Percentiles rank a stretch among this genome's conserved stretches.
Conservation (phyloP, 805 yeast genomes). For the Saccharomyces jurei region DNA sequence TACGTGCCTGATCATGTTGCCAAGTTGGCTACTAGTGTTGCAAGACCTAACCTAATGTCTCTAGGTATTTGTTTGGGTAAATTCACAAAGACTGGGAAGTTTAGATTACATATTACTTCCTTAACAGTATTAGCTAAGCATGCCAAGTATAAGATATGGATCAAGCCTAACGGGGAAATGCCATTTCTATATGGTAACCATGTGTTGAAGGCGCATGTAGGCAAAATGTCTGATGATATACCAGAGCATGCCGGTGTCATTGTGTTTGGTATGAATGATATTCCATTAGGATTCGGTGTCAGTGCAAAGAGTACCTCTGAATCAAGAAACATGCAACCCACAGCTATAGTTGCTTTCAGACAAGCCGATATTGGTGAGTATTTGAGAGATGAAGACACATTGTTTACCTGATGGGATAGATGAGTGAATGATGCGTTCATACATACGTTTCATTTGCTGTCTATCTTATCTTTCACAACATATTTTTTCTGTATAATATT, state of each 20-base stretch:
- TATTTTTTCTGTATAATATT: not conserved
- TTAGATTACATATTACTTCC: slow-evolving; percentile 90
- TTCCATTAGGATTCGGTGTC: slow-evolving; percentile 92
- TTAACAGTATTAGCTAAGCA: slow-evolving; percentile 72
- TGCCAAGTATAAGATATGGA: slow-evolving; percentile 93
- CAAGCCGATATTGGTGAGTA: slow-evolving; percentile 98
- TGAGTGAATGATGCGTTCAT: not conserved
- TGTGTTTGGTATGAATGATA: slow-evolving; percentile 83
- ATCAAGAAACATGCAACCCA: slow-evolving; percentile 81
- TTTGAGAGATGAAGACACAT: slow-evolving; percentile 93
- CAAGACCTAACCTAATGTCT: slow-evolving; percentile 85
- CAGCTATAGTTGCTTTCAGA: slow-evolving; percentile 89
- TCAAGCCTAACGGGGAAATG: slow-evolving; percentile 96
- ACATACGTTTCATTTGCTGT: not conserved
- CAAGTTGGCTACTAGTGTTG: slow-evolving; percentile 80
- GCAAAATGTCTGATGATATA: slow-evolving; percentile 93
- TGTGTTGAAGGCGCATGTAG: slow-evolving; percentile 91
- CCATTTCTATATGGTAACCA: slow-evolving; percentile 95
- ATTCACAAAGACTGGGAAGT: slow-evolving; percentile 95
- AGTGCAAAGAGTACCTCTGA: slow-evolving; percentile 87
- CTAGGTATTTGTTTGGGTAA: slow-evolving; percentile 91
- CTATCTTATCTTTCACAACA: not conserved
- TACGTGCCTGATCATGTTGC: slow-evolving; percentile 80
- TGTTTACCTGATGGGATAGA: slow-evolving; percentile 53
- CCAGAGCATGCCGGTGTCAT: slow-evolving; percentile 97